Conservation (phyloP, 2,329 filamentous ascomycete species). For the Arthrobotrys musiformis region DNA sequence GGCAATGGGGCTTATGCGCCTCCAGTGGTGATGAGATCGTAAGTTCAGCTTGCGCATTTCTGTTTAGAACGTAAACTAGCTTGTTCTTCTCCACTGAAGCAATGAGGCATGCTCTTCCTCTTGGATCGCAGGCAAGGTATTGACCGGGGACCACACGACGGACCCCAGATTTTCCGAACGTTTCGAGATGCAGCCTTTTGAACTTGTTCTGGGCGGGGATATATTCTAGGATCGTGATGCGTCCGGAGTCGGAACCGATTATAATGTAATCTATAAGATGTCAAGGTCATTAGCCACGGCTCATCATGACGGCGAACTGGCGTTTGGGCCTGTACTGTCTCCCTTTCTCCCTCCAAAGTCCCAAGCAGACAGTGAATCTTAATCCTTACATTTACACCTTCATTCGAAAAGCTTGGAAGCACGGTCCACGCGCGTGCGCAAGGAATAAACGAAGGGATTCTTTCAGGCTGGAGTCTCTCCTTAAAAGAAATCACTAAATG, state of each 20-base stretch:
- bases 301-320: slow-evolving; percentile 42
- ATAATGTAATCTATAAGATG: slow-evolving; percentile 84
- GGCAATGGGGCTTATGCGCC: slow-evolving; percentile 89
- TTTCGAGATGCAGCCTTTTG: slow-evolving; percentile 90
- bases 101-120: slow-evolving; percentile 92
- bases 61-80: slow-evolving; percentile 96
- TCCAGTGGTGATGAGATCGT: slow-evolving; percentile 97
- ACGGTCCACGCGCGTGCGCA: slow-evolving; percentile 17
- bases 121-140: slow-evolving; percentile 94
- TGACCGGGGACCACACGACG: slow-evolving; percentile 94
- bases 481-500: slow-evolving; percentile 69
- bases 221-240: slow-evolving; percentile 94
- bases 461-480: slow-evolving; percentile 65
- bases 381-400: slow-evolving; percentile 52
- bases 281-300: slow-evolving; percentile 37
- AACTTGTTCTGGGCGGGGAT: slow-evolving; percentile 86
- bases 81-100: slow-evolving; percentile 99
- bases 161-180: slow-evolving; percentile 96
- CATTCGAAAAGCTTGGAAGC: slow-evolving; percentile 31
- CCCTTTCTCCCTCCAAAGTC: slow-evolving; percentile 5
- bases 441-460: slow-evolving; percentile 63
- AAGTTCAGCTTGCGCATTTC: slow-evolving; percentile 91
- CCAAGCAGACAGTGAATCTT: slow-evolving; percentile 18
- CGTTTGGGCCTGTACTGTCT: background rate
- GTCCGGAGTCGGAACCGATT: slow-evolving; percentile 92